phyloP scores from a whole-genome alignment of 2,329 filamentous ascomycete genomes.

The Exophiala oligosperma region DNA sequence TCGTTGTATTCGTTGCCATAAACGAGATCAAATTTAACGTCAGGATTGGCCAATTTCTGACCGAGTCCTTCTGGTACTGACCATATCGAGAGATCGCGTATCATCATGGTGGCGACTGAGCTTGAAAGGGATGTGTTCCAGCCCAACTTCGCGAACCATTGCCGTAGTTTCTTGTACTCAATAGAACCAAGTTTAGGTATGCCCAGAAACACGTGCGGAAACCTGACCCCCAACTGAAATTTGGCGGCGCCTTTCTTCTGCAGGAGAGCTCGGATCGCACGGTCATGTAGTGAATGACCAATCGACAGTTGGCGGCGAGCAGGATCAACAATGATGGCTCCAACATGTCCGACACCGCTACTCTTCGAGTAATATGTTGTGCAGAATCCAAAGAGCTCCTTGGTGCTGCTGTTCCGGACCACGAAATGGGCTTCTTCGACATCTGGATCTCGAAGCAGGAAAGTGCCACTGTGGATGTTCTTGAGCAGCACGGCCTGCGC shows the following conservation, averaged over 20 bases:
- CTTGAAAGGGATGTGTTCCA: constrained; percentile 74
- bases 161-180: constrained; percentile 61
- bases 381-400: constrained; percentile 87
- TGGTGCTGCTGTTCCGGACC: constrained; percentile 89
- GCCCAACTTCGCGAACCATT: constrained; percentile 86
- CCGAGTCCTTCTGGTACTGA: constrained; percentile 73
- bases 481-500: constrained; percentile 45
- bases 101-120: constrained; percentile 69
- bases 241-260: constrained; percentile 73
- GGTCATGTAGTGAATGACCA: constrained; percentile 82
- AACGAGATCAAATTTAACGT: constrained; percentile 79
- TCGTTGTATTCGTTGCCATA: constrained; percentile 76
- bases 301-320: constrained; percentile 83
- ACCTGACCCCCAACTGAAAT: constrained; percentile 76
- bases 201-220: constrained; percentile 84
- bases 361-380: constrained; percentile 78
- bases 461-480: constrained; percentile 70
- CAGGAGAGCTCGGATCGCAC: constrained; percentile 73
- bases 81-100: constrained; percentile 73
- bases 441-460: constrained; percentile 69
- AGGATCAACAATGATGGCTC: constrained; percentile 86
- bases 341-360: constrained; percentile 73
- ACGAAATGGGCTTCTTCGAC: constrained; percentile 86
- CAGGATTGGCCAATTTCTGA: constrained; percentile 69
- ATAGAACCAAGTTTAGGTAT: constrained; percentile 68